Base-by-base conservation (phyloP, 441 rosid genomes). In the Gossypium schwendimanii region DNA sequence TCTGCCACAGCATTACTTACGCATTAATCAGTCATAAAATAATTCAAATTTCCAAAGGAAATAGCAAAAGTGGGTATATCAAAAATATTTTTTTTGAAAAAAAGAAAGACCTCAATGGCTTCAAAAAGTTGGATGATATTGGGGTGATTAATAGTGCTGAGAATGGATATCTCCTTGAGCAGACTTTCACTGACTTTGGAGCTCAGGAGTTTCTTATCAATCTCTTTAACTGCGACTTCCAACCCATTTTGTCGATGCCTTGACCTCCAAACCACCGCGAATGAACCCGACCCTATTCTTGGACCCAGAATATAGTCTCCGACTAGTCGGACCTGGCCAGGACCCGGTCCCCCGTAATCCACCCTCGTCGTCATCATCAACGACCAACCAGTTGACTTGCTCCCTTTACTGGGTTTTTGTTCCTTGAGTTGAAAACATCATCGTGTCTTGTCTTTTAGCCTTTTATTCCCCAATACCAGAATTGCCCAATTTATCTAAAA, bases 71-170 rank as follows among this genome's bases (percentile, higher is more conserved):
- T 5, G 33, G 58, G 60, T 33, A 28, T 49, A 68, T 3, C 15
- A 21, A 53, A 26, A 41, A 10, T 41, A 41, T 2, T 10, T 41
- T 10, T 41, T 41, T 41, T 8, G 10, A 18, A 10, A 47, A 7
- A n/a, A 57, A 33, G 20, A 1, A 47, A 62, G 1, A 90, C 95
- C 95, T 89, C 84, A 69, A 87, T 75, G 11, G 88, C 84, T 78
- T 92, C 91, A 21, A 84, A 85, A 47, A 92, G 86, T 39, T 86
- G 86, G 73, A 90, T 83, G 73, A 91, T 88, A 72, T 89, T 91
- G 62, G 97, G 97, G 71, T 92, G 97, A 85, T 82, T 67, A 67
- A 90, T 89, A 18, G 96, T 88, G 39, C 92, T 86, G 47, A 92
- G 94, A 66, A 88, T 88, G 20, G 89, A 86, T 83, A 92, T 87